Evolutionary conservation across 352 stramenopile genomes (phyloP), one percentile per base, ranked within the genome.

Genomic region (Globisporangium spiculum): DNA sequence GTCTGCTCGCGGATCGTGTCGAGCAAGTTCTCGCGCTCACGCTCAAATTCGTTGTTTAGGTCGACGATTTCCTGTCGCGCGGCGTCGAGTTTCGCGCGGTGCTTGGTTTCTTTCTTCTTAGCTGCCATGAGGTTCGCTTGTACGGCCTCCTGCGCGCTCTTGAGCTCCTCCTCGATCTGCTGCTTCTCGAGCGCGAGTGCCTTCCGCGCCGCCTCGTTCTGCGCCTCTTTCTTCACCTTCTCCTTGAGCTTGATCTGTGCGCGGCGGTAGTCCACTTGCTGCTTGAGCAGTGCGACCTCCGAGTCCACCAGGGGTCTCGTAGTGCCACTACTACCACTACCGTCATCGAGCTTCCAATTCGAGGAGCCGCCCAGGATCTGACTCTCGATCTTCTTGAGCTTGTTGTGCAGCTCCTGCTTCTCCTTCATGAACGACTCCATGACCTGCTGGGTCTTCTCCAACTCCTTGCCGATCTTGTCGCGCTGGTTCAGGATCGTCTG

Each of bases 1-100:
- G 90, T 96, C 53, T 96, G 88, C 54, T 96, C 89, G n/a, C 90
- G 87, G 38, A 97, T 92, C 8, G 84, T 96, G 64, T 97, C 91
- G 36, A 96, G 70, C 54, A 96, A 68, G 36, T 86, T 91, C 58
- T 96, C 86, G 0, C 89, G 85, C 72, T 97, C 91, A 12, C 81
- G 84, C 67, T 94, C 85, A 67, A 96, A 94, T 63, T 97, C 91
- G 30, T 80, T 83, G 56, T 86, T 85, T 6, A 97, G 71, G 59
- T 96, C 91, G 3, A 78, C 73, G n/a, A 97, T 88, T 60, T 97
- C 91, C 50, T 93, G 84, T 2, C 88, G 78, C 16, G 89, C 89
- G 1, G 87, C 75, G 24, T 94, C 84, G 0, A 96, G 70, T 56
- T 94, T 95, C 3, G 75, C 68, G 46, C 84, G 75, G 60, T 87